Percentiles rank a stretch among this genome's conserved stretches.
Evolutionary conservation across 1,284 basidiomycete species (phyloP).

Genomic region (Cryptococcus maquisensis): DNA sequence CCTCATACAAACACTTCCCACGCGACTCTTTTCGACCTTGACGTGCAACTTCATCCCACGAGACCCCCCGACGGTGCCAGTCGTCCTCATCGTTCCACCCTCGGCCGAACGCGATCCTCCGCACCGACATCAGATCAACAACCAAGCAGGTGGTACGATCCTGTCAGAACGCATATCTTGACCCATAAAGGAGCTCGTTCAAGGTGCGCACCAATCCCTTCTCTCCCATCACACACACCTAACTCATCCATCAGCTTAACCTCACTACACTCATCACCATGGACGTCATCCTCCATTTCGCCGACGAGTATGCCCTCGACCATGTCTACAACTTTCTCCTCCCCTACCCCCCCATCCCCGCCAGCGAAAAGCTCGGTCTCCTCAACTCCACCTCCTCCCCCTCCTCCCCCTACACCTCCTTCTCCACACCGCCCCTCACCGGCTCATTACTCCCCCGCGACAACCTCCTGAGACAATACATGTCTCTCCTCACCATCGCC

Average conservation of each 20-base stretch:
- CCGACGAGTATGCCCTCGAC: constrained; percentile 76
- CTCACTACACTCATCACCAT: constrained; percentile 52
- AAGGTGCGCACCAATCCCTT: no score
- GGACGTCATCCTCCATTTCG: constrained; percentile 72
- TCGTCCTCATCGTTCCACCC: no score
- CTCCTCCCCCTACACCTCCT: constrained; percentile 23
- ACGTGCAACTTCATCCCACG: no score
- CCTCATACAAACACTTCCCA: no score
- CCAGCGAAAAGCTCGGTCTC: constrained; percentile 20
- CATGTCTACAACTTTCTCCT: constrained; percentile 67
- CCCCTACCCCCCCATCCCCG: constrained; percentile 56
- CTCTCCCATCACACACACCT: no score
- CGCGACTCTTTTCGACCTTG: no score
- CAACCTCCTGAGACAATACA: constrained; percentile 68
- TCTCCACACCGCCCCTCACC: constrained; percentile 6
- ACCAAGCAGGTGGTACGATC: neutral
- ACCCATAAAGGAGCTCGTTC: neutral
- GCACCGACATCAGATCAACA: neutral
- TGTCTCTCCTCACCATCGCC: constrained; percentile 73
- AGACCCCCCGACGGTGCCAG: no score
- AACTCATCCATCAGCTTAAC: neutral
- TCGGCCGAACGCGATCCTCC: neutral
- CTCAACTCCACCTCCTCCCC: constrained; percentile 30
- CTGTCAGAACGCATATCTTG: no score
- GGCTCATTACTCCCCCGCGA: constrained; percentile 56